These are phyloP conservation scores for Alliaria petiolata DNA, from an alignment of 345 rosid species.

Conservation along the genomic window DNA sequence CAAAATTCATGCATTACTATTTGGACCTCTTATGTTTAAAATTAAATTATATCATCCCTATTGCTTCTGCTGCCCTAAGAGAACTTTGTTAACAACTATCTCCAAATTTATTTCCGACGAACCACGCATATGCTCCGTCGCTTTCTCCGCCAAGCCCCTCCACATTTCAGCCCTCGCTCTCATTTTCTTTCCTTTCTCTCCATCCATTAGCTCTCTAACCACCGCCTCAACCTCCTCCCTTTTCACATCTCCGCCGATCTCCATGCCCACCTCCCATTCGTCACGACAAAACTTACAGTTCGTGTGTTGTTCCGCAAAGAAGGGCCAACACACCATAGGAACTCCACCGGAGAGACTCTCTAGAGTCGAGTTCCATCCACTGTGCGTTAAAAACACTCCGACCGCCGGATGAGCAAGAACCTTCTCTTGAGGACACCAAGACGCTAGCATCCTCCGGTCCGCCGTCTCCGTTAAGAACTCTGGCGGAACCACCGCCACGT, in stretches of 20 bases:
- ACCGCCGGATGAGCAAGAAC: conserved; percentile 44
- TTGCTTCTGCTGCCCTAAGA: not conserved
- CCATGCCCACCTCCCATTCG: conserved; percentile 58
- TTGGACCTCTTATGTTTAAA: not conserved
- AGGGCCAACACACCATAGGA: conserved; percentile 61
- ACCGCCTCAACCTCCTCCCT: conserved; percentile 43
- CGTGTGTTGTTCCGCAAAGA: conserved; percentile 58
- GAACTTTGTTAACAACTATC: not conserved
- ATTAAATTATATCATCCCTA: not conserved
- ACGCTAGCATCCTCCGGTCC: conserved; percentile 36
- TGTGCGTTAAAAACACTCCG: conserved; percentile 55
- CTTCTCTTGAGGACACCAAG: conserved; percentile 56
- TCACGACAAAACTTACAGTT: conserved; percentile 43
- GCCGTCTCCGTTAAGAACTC: conserved; percentile 37
- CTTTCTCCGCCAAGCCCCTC: conserved; percentile 30
- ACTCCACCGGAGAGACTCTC: conserved; percentile 48
- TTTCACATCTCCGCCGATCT: conserved; percentile 45
- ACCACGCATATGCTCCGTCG: conserved; percentile 20
- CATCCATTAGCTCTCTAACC: conserved; percentile 51
- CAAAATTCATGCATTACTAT: too few relatives aligned
- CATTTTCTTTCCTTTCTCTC: conserved; percentile 46
- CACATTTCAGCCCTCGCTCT: conserved; percentile 40
- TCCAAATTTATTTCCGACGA: conserved; percentile 18
- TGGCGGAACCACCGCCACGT: conserved; percentile 31
- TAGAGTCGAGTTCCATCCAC: conserved; percentile 64